Evolutionary conservation across 371 early-diverging fungal genomes (phyloP).

Genomic region (Mucor indicus): DNA sequence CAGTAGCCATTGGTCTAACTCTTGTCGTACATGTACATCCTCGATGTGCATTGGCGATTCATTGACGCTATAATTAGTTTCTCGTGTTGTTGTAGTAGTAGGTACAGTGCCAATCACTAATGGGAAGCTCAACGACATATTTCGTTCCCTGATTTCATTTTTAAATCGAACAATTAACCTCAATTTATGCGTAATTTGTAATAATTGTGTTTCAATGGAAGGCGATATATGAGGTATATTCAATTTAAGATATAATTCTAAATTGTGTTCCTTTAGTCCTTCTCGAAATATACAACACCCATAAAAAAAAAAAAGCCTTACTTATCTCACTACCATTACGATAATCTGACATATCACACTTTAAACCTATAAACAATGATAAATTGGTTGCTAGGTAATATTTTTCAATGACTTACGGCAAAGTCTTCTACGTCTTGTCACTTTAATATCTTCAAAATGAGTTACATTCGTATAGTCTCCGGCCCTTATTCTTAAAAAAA

Average conservation of each 20-base stretch:
- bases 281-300: too few relatives aligned
- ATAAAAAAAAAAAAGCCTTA: too few relatives aligned
- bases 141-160: conserved; percentile 7
- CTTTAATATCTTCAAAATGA: background rate
- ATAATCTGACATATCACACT: conserved; percentile 4
- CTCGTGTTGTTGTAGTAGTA: too few relatives aligned
- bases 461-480: conserved; percentile 4
- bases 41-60: too few relatives aligned
- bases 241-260: background rate
- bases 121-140: conserved; percentile 20
- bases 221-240: conserved; percentile 21
- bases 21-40: conserved; percentile 1
- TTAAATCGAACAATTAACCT: conserved; percentile 8
- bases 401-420: conserved; percentile 5
- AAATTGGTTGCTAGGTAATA: too few relatives aligned
- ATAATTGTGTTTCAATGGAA: conserved; percentile 1
- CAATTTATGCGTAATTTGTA: conserved; percentile 18
- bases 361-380: conserved; percentile 8
- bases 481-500: conserved; percentile 5
- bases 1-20: conserved; percentile 5
- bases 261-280: too few relatives aligned
- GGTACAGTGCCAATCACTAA: conserved; percentile 14
- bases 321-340: conserved; percentile 2
- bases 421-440: conserved; percentile 8
- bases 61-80: too few relatives aligned